phyloP scores from a whole-genome alignment of 139 green algal genomes.

The Ettlia oleoabundans region DNA sequence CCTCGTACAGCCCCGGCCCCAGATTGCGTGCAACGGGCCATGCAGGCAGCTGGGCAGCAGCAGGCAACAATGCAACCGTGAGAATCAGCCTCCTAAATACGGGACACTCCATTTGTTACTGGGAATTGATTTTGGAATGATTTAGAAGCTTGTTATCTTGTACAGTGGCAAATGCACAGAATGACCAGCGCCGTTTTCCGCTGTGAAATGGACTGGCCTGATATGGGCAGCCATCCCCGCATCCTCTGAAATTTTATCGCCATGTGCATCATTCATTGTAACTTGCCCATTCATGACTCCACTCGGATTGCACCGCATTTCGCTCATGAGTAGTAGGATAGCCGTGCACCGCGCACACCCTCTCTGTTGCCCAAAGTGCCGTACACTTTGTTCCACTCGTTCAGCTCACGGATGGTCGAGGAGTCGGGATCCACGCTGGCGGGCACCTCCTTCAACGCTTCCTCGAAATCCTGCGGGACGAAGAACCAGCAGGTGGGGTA shows the following conservation, averaged over 20 bases:
- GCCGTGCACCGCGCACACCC: neutral
- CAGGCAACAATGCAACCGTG: neutral
- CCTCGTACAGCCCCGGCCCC: slow-evolving; percentile 66
- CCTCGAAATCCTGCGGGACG: slow-evolving; percentile 50
- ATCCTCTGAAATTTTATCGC: no score
- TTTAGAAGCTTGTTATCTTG: no score
- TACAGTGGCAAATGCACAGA: no score
- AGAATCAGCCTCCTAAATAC: neutral
- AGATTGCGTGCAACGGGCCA: slow-evolving; percentile 40
- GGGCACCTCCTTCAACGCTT: slow-evolving; percentile 40
- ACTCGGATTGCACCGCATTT: no score
- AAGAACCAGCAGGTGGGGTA: no score
- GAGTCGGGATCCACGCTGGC: slow-evolving; percentile 41
- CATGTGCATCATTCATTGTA: no score
- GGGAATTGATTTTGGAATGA: no score
- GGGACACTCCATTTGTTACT: no score
- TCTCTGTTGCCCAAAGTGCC: slow-evolving; percentile 31
- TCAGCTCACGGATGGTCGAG: slow-evolving; percentile 39
- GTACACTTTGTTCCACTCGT: slow-evolving; percentile 46
- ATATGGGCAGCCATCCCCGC: no score
- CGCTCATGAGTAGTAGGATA: slow-evolving; percentile 29
- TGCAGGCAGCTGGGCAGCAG: neutral
- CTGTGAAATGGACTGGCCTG: no score
- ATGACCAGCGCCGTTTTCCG: no score
- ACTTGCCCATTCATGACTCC: no score